Conservation (phyloP, 345 rosid species). For the Acer negundo region DNA sequence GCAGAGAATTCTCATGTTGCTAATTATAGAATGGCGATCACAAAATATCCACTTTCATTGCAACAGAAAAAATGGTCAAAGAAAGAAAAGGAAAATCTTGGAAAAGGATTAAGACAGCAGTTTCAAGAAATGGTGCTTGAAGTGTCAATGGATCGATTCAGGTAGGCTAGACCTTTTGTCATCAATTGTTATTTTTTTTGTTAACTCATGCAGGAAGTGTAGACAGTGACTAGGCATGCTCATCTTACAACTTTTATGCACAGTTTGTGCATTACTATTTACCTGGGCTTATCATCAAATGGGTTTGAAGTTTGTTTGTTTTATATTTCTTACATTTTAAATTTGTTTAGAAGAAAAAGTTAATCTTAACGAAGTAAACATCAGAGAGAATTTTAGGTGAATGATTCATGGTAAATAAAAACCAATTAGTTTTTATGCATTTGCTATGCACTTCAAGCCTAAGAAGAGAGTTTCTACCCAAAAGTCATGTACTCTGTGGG, state of each 20-base stretch:
- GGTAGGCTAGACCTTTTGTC: conserved; percentile 38
- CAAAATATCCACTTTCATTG: conserved; percentile 50
- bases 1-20: conserved; percentile 68
- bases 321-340: not conserved
- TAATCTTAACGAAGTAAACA: not conserved
- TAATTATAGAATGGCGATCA: conserved; percentile 56
- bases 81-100: conserved; percentile 69
- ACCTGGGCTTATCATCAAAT: not conserved
- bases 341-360: not conserved
- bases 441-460: not conserved
- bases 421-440: not conserved
- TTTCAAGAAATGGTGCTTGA: conserved; percentile 67
- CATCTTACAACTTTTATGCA: not conserved
- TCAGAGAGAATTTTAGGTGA: not conserved
- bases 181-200: not conserved
- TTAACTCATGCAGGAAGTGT: not conserved
- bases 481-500: not conserved
- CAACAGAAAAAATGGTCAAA: conserved; percentile 70
- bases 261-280: not conserved
- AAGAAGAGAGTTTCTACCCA: not conserved
- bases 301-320: not conserved
- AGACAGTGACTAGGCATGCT: not conserved
- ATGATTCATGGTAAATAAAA: not conserved
- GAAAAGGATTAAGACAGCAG: conserved; percentile 72
- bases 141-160: conserved; percentile 53